These are phyloP conservation scores for Irineochytrium annulatum DNA, from an alignment of 192 early-diverging fungal genomes.

Conservation along the genomic window DNA sequence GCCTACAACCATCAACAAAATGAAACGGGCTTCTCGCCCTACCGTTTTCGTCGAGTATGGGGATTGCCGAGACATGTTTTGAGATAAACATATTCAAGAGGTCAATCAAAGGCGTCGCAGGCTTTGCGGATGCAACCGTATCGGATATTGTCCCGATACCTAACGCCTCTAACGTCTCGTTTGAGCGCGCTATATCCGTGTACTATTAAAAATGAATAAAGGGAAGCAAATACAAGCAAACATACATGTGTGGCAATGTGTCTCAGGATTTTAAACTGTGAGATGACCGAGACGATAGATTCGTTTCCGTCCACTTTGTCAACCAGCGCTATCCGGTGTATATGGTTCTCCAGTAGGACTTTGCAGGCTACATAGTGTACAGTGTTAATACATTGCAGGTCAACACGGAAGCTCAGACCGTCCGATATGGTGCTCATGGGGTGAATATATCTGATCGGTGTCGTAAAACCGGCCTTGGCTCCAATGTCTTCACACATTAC, in stretches of 20 bases:
- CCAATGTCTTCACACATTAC: conserved; percentile 51
- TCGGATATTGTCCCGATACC: conserved; percentile 80
- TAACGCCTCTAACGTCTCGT: conserved; percentile 62
- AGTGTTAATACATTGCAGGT: background rate
- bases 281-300: conserved; percentile 88
- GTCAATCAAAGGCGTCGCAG: conserved; percentile 79
- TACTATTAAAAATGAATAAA: conserved; percentile 3
- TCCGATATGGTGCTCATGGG: conserved; percentile 85
- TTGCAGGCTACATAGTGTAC: conserved; percentile 54
- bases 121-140: conserved; percentile 73
- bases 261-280: conserved; percentile 81
- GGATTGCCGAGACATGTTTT: conserved; percentile 84
- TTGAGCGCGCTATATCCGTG: conserved; percentile 17
- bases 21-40: conserved; percentile 10
- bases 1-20: conserved; percentile 33
- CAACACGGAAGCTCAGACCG: conserved; percentile 23
- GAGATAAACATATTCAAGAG: conserved; percentile 92
- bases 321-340: conserved; percentile 85
- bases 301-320: conserved; percentile 74
- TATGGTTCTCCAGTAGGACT: conserved; percentile 72
- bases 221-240: background rate
- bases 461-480: conserved; percentile 50
- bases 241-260: conserved; percentile 81
- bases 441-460: conserved; percentile 69
- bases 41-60: conserved; percentile 85